phyloP scores from a whole-genome alignment of 805 yeast species.

The Candida insectorum region DNA sequence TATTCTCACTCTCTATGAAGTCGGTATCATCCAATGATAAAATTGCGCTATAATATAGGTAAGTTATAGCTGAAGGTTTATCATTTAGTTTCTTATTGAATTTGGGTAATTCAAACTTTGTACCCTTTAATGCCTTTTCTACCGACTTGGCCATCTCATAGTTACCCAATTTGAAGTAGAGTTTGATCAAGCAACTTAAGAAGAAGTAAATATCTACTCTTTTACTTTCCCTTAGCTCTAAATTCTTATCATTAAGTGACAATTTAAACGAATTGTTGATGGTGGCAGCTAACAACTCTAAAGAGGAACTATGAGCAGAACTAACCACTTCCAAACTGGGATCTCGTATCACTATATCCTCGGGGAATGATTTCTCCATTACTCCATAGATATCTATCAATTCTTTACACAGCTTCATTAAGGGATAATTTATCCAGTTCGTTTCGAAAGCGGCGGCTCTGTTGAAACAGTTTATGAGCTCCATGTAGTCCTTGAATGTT shows the following conservation, averaged over 20 bases:
- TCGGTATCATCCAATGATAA: conserved; percentile 65
- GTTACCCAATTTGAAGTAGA: conserved; percentile 65
- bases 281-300: conserved; percentile 58
- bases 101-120: conserved; percentile 51
- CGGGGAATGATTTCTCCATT: conserved; percentile 25
- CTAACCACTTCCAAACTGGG: conserved; percentile 14
- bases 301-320: conserved; percentile 17
- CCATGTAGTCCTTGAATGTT: conserved; percentile 33
- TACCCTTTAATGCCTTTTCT: conserved; percentile 62
- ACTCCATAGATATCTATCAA: conserved; percentile 40
- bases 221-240: conserved; percentile 47
- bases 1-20: conserved; percentile 46
- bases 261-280: conserved; percentile 72
- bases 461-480: conserved; percentile 44
- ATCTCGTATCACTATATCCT: conserved; percentile 16
- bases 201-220: conserved; percentile 67
- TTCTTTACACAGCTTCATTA: conserved; percentile 39
- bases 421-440: conserved; percentile 49
- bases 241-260: conserved; percentile 74
- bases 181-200: conserved; percentile 63
- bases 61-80: conserved; percentile 52
- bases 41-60: conserved; percentile 66
- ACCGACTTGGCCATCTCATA: conserved; percentile 71
- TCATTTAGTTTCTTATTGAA: conserved; percentile 31
- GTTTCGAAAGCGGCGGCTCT: conserved; percentile 52